Evolutionary conservation across 2,329 filamentous ascomycete genomes (phyloP).

Genomic region (Zarea fungicola): DNA sequence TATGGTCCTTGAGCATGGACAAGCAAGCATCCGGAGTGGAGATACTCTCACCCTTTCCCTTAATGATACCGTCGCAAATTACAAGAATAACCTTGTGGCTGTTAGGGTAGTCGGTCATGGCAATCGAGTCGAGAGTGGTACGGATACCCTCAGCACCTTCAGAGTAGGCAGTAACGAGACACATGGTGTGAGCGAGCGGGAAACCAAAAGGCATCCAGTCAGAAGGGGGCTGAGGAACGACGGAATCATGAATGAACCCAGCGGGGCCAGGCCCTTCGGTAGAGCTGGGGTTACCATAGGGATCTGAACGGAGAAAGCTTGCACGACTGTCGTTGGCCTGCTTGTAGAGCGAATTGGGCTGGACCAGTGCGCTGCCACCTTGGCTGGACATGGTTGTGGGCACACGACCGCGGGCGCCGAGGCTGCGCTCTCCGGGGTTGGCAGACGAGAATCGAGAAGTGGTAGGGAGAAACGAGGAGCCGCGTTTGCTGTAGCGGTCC

Average conservation of each 20-base stretch:
- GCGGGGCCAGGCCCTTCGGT: conserved; percentile 73
- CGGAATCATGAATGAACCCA: conserved; percentile 93
- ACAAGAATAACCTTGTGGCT: conserved; percentile 97
- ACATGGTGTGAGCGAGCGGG: conserved; percentile 88
- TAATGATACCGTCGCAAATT: conserved; percentile 96
- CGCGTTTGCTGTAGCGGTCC: conserved; percentile 73
- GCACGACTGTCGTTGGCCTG: conserved; percentile 57
- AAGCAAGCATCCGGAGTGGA: conserved; percentile 88
- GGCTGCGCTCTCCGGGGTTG: conserved; percentile 65
- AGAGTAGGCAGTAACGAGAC: conserved; percentile 93
- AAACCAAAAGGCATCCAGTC: conserved; percentile 98
- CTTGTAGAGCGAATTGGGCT: conserved; percentile 67
- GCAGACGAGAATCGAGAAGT: conserved; percentile 93
- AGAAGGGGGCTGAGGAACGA: conserved; percentile 91
- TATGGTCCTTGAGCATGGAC: conserved; percentile 91
- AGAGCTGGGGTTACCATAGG: conserved; percentile 47
- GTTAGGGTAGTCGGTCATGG: conserved; percentile 97
- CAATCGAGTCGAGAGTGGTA: conserved; percentile 91
- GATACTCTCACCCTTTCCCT: conserved; percentile 81
- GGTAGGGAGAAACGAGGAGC: conserved; percentile 79
- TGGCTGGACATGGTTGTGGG: conserved; percentile 92
- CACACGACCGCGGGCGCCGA: conserved; percentile 51
- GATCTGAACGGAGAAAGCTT: conserved; percentile 60
- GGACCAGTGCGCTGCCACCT: conserved; percentile 65
- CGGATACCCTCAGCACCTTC: conserved; percentile 90